Percentiles rank a stretch among this genome's conserved stretches.
Evolutionary conservation across 2,329 filamentous ascomycete species (phyloP).

Genomic region (Fusarium scirpi): DNA sequence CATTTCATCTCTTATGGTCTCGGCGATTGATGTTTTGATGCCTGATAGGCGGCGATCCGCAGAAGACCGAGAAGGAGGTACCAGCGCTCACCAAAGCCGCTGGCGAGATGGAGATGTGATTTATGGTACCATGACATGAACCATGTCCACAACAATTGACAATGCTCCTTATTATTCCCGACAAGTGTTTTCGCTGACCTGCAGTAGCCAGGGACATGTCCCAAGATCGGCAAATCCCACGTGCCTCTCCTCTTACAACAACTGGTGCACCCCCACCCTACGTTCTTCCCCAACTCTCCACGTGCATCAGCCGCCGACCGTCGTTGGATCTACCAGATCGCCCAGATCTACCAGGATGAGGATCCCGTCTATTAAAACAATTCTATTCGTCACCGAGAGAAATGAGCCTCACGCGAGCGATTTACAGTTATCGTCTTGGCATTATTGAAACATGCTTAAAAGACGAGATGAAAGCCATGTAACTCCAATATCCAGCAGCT

Average conservation of each 20-base stretch:
- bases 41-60: no score
- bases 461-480: constrained; percentile 9
- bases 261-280: not conserved
- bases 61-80: no score
- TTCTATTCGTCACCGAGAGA: constrained; percentile 41
- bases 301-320: constrained; percentile 27
- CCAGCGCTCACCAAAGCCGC: not conserved
- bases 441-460: constrained; percentile 31
- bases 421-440: constrained; percentile 8
- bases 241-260: constrained; percentile 15
- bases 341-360: constrained; percentile 4
- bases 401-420: constrained; percentile 28
- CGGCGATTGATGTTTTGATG: no score
- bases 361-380: constrained; percentile 7
- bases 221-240: constrained; percentile 26
- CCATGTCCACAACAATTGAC: no score
- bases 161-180: not conserved
- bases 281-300: constrained; percentile 27
- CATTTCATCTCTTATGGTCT: no score
- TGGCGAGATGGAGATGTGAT: no score
- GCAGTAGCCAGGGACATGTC: not conserved
- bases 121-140: not conserved
- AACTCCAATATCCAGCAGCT: constrained; percentile 2
- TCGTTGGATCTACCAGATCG: constrained; percentile 35
- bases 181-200: not conserved